Evolutionary conservation across 2,329 filamentous ascomycete genomes (phyloP), one percentile per base, ranked within the genome.

Genomic region (Trichophaea hybrida): DNA sequence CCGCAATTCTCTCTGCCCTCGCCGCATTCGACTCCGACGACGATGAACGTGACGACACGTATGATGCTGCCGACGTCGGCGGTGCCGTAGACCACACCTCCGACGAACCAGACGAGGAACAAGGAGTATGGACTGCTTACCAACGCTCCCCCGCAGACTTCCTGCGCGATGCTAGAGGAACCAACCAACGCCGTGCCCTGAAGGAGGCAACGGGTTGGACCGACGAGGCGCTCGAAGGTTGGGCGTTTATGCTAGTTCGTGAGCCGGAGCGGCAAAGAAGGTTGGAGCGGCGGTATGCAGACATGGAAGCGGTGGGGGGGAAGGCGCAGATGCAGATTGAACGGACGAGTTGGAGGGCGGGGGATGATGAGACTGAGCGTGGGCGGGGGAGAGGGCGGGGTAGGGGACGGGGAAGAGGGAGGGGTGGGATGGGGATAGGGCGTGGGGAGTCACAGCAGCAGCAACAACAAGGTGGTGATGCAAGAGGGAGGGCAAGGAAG

Each of bases 1-100:
- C 62, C 12, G 54, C 58, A 4, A 65, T 66, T 24, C 37, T 61
- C 8, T 44, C 65, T 37, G 64, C 65, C 7, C 62, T 66, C 24
- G 57, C 55, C 5, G 60, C 65, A 8, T 63, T 64, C 54, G 60
- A 65, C 38, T 37, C 31, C 13, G 61, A 63, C 24, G 93, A 97
- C 66, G 93, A 98, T 71, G 93, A 98, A 74, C 81, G 89, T 38
- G 93, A 98, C 71, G 93, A 98, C 71, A 97, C 91, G 0, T 98
- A 98, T 70, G 93, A 98, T 68, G 82, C 84, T 1, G 88, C 83
- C 54, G 93, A 97, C 69, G 88, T 97, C 1, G 93, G 93, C 38
- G 90, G 91, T 24, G 87, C 86, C 0, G 83, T 96, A 2, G 89
- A 95, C 67, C 72, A 79, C 6, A 77, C 81, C n/a, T 76, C 78